phyloP scores from a whole-genome alignment of 2,329 filamentous ascomycete species.

The Onygenales sp. region DNA sequence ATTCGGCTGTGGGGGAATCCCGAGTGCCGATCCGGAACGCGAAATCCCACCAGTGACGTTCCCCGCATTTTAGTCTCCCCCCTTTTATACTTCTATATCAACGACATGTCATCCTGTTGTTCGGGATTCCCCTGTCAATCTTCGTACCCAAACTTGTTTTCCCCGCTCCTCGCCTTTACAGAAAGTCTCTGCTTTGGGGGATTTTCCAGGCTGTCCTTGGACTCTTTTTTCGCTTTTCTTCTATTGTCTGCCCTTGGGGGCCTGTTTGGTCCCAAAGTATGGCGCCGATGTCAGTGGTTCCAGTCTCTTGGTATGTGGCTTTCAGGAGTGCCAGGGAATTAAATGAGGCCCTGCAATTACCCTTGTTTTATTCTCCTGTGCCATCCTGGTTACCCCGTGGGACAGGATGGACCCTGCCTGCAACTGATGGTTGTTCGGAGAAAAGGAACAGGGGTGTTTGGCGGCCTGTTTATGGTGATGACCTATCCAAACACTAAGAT shows the following conservation, averaged over 20 bases:
- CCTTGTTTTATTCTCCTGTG: too few species aligned
- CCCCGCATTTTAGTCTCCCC: background rate
- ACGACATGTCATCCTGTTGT: background rate
- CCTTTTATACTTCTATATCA: background rate
- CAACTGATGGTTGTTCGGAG: too few species aligned
- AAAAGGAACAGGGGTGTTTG: too few species aligned
- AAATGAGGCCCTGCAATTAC: too few species aligned
- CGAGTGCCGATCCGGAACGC: background rate
- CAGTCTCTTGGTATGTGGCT: too few species aligned
- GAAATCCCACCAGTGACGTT: background rate
- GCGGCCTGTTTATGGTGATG: background rate
- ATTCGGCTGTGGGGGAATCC: background rate
- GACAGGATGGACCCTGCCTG: too few species aligned
- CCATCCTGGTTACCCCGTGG: too few species aligned
- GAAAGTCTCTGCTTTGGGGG: background rate
- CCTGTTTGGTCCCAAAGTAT: background rate
- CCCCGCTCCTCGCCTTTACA: background rate
- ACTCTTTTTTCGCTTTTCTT: background rate
- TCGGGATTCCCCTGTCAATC: background rate
- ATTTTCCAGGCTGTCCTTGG: background rate
- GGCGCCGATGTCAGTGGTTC: too few species aligned
- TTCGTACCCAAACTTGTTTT: background rate
- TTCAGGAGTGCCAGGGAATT: too few species aligned
- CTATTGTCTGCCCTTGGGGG: background rate
- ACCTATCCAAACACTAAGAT: background rate